Conservation (phyloP, 2,329 filamentous ascomycete species). For the Canariomyces notabilis region DNA sequence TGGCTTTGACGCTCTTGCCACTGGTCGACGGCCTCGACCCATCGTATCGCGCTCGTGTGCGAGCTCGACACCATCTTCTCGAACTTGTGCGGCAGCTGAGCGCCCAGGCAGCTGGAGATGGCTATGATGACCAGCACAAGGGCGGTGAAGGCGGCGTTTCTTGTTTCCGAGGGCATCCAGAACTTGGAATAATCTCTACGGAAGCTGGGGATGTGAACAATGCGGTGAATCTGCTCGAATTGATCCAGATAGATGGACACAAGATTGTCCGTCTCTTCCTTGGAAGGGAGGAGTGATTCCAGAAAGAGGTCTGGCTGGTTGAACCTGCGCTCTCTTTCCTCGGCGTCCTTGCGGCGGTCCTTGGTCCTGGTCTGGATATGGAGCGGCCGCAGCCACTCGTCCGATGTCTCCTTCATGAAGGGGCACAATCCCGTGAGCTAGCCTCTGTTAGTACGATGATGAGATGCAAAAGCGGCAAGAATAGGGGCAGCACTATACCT, state of each 20-base stretch:
- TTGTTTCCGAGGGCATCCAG: conserved; percentile 44
- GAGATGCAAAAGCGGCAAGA: not conserved
- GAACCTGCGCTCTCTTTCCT: conserved; percentile 48
- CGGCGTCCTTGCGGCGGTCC: conserved; percentile 49
- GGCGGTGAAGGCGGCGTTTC: conserved; percentile 51
- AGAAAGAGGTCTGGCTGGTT: conserved; percentile 44
- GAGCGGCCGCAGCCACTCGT: conserved; percentile 56
- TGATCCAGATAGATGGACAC: conserved; percentile 35
- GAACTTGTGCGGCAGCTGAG: conserved; percentile 48
- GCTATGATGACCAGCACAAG: conserved; percentile 56
- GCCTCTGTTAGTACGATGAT: conserved; percentile 5
- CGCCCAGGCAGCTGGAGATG: conserved; percentile 53
- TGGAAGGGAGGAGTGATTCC: conserved; percentile 40
- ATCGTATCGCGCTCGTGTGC: conserved; percentile 50
- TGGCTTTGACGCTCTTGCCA: conserved; percentile 54
- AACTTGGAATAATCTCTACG: conserved; percentile 50
- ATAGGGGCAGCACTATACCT: conserved; percentile 30
- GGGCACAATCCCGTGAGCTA: conserved; percentile 50
- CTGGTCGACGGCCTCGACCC: conserved; percentile 51
- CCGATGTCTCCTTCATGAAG: conserved; percentile 59
- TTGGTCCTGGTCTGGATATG: conserved; percentile 51
- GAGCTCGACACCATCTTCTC: conserved; percentile 54
- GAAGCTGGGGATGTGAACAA: conserved; percentile 56
- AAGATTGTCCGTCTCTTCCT: conserved; percentile 31
- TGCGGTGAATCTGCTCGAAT: conserved; percentile 38